Percentiles rank a stretch among this genome's conserved stretches.
Evolutionary conservation across 1,284 basidiomycete species (phyloP).

Genomic region (Thelephora terrestris): DNA sequence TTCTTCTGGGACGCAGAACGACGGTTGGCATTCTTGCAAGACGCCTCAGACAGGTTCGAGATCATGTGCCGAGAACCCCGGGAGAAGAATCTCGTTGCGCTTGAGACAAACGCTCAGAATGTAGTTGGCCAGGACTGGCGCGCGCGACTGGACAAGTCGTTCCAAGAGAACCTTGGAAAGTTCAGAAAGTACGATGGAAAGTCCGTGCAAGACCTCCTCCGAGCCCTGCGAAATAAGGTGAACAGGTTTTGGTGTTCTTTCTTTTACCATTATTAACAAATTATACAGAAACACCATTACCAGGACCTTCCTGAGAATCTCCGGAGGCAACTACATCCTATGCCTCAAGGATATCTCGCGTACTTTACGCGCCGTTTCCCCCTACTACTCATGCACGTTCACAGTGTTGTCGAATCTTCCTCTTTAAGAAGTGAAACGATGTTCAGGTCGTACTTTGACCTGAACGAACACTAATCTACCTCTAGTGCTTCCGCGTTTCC

Average conservation of each 20-base stretch:
- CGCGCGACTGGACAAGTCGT: conserved; percentile 73
- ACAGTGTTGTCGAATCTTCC: conserved; percentile 65
- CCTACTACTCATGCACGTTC: conserved; percentile 84
- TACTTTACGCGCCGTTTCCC: conserved; percentile 96
- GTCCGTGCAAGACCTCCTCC: conserved; percentile 84
- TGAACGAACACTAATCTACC: conserved; percentile 34
- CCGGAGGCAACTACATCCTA: conserved; percentile 76
- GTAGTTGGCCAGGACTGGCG: conserved; percentile 90
- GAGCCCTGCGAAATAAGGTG: conserved; percentile 93
- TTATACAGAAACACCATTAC: conserved; percentile 88
- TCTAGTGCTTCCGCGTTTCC: too few species aligned
- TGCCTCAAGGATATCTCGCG: conserved; percentile 86
- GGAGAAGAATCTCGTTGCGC: conserved; percentile 61
- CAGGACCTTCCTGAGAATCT: conserved; percentile 90
- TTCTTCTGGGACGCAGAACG: conserved; percentile 93
- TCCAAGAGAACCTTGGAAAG: conserved; percentile 92
- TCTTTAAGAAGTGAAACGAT: conserved; percentile 68
- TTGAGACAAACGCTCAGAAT: conserved; percentile 60
- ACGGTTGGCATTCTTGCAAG: conserved; percentile 88
- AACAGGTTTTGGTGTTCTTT: conserved; percentile 15
- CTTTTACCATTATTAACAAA: not conserved
- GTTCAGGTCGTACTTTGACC: conserved; percentile 79
- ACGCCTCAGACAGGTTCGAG: conserved; percentile 95
- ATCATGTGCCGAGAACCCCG: conserved; percentile 92
- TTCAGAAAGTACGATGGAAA: conserved; percentile 92